Conservation (phyloP, 2,329 filamentous ascomycete genomes). For the Sporothrix pallida region DNA sequence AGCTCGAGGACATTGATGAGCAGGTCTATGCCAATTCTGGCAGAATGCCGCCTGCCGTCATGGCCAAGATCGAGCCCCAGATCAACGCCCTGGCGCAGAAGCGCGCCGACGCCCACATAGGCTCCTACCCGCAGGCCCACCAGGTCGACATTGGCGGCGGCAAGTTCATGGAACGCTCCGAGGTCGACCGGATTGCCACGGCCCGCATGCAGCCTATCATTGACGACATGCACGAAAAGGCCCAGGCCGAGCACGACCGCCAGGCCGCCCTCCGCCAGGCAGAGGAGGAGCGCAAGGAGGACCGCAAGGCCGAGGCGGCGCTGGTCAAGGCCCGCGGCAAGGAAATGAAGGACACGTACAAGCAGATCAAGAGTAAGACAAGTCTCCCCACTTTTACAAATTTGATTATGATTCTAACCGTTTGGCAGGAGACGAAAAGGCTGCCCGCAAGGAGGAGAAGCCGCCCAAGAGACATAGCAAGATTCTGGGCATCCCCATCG, state of each 20-base stretch:
- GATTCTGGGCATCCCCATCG: conserved; percentile 17
- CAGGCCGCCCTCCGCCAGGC: conserved; percentile 68
- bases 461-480: background rate
- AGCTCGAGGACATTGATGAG: conserved; percentile 80
- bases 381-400: background rate
- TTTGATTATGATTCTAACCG: background rate
- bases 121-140: conserved; percentile 55
- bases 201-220: conserved; percentile 80
- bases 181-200: conserved; percentile 79
- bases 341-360: conserved; percentile 60
- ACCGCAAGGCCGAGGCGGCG: conserved; percentile 46
- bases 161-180: conserved; percentile 76
- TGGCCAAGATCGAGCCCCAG: conserved; percentile 79
- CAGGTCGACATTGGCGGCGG: conserved; percentile 78
- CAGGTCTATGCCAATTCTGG: conserved; percentile 78
- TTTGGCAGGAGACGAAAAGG: conserved; percentile 51
- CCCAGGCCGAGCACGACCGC: conserved; percentile 72
- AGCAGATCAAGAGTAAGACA: conserved; percentile 64
- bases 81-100: conserved; percentile 72
- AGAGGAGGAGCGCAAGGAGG: conserved; percentile 57
- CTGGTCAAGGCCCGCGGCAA: conserved; percentile 56
- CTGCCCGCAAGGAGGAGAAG: conserved; percentile 53
- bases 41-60: conserved; percentile 69
- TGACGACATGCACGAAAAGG: conserved; percentile 81
- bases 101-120: conserved; percentile 65